These are phyloP conservation scores for Schizothecium vesticola DNA, from an alignment of 495 filamentous ascomycete genomes.

Conservation along the genomic window DNA sequence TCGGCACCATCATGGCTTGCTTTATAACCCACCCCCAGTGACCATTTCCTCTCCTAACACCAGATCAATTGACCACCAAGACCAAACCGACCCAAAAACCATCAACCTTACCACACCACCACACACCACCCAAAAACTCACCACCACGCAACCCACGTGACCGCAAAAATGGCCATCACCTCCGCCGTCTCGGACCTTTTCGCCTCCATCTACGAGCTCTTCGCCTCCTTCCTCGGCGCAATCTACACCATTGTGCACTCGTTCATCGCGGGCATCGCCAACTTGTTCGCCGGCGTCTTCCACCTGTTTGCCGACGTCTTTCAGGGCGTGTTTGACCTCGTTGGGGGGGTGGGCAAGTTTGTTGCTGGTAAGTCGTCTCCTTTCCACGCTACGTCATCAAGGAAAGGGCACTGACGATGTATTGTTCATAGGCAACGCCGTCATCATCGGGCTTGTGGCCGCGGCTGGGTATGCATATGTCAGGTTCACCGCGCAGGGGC, in stretches of 20 bases:
- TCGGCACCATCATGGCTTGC: neutral
- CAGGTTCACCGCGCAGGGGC: constrained; percentile 23
- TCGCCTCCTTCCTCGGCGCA: constrained; percentile 25
- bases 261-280: constrained; percentile 21
- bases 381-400: neutral
- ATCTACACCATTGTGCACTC: constrained; percentile 26
- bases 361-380: constrained; percentile 24
- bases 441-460: constrained; percentile 26
- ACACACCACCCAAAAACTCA: neutral
- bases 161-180: constrained; percentile 29
- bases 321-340: constrained; percentile 27
- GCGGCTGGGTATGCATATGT: constrained; percentile 25
- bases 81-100: neutral
- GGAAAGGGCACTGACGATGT: neutral
- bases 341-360: constrained; percentile 30
- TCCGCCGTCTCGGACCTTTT: constrained; percentile 28
- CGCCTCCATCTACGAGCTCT: constrained; percentile 30
- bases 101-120: neutral
- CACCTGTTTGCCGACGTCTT: constrained; percentile 23
- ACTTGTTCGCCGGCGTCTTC: constrained; percentile 26
- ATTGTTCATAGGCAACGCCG: constrained; percentile 23
- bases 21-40: neutral
- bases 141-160: neutral
- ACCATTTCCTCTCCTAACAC: neutral
- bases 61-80: neutral